phyloP scores from a whole-genome alignment of 306 rosid genomes.

The Leucaena leucocephala region DNA sequence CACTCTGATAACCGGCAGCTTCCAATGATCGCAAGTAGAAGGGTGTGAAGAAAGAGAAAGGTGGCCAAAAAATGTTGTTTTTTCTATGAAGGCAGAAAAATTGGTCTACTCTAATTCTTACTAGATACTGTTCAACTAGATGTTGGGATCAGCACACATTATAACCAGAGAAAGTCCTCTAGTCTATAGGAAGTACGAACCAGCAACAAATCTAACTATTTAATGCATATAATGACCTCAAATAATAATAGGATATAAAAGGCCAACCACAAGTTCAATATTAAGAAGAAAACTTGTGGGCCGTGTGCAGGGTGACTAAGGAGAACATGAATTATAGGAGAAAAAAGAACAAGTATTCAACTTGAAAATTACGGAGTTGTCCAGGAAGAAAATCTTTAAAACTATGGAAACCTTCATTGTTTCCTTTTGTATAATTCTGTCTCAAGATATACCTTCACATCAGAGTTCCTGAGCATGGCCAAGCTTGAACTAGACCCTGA shows the following conservation, averaged over 20 bases:
- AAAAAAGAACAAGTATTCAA: neutral
- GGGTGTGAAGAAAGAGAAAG: neutral
- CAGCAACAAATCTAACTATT: neutral
- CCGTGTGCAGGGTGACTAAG: neutral
- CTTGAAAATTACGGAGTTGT: neutral
- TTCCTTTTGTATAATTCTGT: neutral
- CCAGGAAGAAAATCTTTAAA: neutral
- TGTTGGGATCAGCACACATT: neutral
- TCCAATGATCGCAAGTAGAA: neutral
- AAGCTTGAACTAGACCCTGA: conserved; percentile 5
- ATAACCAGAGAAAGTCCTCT: neutral
- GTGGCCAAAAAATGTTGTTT: too few species aligned
- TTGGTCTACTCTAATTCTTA: neutral
- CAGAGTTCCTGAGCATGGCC: neutral
- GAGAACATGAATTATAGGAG: neutral
- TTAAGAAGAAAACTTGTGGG: neutral
- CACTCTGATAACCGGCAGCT: too few species aligned
- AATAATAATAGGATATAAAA: neutral
- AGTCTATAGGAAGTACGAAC: neutral
- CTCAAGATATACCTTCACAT: conserved; percentile 3
- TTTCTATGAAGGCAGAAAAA: neutral
- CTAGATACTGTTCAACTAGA: neutral
- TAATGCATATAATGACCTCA: neutral
- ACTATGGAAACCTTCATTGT: neutral
- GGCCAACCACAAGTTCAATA: neutral